Percentiles rank a stretch among this genome's conserved stretches.
phyloP scores from a whole-genome alignment of 106 monocot genomes.

The Apostasia ramifera region DNA sequence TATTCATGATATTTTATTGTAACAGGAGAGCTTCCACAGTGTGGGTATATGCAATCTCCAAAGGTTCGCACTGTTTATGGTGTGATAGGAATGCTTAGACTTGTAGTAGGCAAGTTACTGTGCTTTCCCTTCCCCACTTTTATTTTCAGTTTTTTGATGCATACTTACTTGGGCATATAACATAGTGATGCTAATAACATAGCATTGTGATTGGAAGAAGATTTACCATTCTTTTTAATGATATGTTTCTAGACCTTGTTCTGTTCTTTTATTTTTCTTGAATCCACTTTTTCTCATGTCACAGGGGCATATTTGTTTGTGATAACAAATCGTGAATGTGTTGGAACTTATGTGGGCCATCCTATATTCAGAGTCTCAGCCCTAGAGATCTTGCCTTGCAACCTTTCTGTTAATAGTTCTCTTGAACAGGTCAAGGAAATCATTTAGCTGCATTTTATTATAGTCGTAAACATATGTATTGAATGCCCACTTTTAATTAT shows the following conservation, averaged over 20 bases:
- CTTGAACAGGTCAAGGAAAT: constrained; percentile 34
- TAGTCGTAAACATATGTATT: neutral
- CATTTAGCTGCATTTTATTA: neutral
- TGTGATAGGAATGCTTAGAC: constrained; percentile 77
- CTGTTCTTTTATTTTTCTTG: neutral
- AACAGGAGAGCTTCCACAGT: constrained; percentile 60
- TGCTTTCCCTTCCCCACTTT: too few species aligned
- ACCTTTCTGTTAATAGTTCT: constrained; percentile 48
- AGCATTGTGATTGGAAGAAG: too few species aligned
- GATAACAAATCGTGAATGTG: constrained; percentile 60
- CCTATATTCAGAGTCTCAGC: constrained; percentile 64
- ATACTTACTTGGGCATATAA: too few species aligned
- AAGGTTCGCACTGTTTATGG: constrained; percentile 66
- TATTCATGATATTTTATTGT: neutral
- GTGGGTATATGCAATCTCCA: constrained; percentile 28
- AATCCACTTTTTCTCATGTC: neutral
- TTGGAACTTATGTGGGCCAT: constrained; percentile 87
- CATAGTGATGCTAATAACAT: too few species aligned
- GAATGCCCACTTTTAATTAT: constrained; percentile 5
- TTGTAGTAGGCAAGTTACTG: constrained; percentile 60
- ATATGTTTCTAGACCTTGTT: neutral
- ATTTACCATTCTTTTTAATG: too few species aligned
- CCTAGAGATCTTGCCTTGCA: constrained; percentile 76
- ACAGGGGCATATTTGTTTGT: constrained; percentile 74
- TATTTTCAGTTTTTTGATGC: too few species aligned